Conservation (phyloP, 441 rosid species). For the Pelargonium myrrhifolium region DNA sequence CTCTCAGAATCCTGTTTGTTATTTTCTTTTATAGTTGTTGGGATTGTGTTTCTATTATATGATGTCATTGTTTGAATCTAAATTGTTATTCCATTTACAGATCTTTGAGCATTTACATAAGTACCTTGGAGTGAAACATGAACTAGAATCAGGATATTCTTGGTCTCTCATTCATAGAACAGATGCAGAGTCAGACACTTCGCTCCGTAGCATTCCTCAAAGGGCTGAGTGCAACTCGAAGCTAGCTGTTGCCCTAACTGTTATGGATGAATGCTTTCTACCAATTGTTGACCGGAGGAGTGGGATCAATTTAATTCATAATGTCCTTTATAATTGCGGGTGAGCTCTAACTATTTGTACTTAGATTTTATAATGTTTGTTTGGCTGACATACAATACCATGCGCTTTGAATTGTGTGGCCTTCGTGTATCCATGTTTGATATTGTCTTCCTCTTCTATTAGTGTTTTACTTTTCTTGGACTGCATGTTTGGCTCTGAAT, state of each 20-base stretch:
- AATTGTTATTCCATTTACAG: constrained; percentile 38
- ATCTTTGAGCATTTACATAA: constrained; percentile 69
- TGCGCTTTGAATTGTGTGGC: neutral
- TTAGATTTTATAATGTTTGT: neutral
- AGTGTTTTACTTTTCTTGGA: neutral
- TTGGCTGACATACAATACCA: neutral
- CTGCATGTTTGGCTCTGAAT: neutral
- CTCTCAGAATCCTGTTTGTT: neutral
- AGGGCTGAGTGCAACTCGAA: constrained; percentile 84
- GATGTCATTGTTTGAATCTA: constrained; percentile 12
- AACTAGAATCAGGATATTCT: constrained; percentile 79
- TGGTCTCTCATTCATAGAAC: constrained; percentile 82
- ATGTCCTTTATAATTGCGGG: constrained; percentile 82
- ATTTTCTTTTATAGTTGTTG: neutral
- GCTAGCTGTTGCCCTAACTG: constrained; percentile 82
- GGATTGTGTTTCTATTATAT: constrained; percentile 1
- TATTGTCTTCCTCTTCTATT: neutral
- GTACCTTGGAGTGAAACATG: constrained; percentile 76
- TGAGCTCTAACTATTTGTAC: constrained; percentile 27
- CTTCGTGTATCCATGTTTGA: neutral
- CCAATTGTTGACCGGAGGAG: constrained; percentile 93
- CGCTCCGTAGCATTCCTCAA: constrained; percentile 46
- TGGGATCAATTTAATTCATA: constrained; percentile 65
- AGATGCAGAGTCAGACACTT: constrained; percentile 40
- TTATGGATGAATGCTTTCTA: constrained; percentile 97